Evolutionary conservation across 2,329 filamentous ascomycete genomes (phyloP), one percentile per base, ranked within the genome.

Genomic region (Penicillium nordicum): DNA sequence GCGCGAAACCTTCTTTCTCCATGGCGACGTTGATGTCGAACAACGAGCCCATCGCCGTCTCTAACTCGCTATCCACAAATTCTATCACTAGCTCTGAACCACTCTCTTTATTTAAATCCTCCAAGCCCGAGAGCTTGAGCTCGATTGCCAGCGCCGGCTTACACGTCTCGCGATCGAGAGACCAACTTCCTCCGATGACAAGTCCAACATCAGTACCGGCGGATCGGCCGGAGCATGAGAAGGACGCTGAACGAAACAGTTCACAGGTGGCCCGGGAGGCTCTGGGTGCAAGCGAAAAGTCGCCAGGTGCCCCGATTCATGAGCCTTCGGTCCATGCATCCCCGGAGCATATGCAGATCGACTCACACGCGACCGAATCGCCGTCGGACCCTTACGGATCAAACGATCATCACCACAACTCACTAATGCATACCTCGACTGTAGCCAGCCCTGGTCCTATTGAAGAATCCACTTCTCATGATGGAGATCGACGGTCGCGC

Each of bases 171-270:
- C 72, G 74, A 56, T 71, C 71, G 29, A 67, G 69, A 49, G 68
- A 70, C 34, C 67, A 71, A 14, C 63, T 74, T 41, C 64, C 72
- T 40, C 68, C 58, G 70, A 80, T 68, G 73, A 70, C 66, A 63
- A 75, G 66, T 73, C 79, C 68, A 82, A 88, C 73, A 81, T 84
- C 25, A 76, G 88, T 62, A 57, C 59, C 67, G 48, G 58, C 60
- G 51, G 71, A 72, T 59, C 67, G 68, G 50, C 65, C 64, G 51
- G 72, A 69, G 32, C 67, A 68, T 29, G 72, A 72, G 32, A 67
- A 68, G 52, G 69, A 72, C 32, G 49, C 63, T 10, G 63, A 72
- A 51, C 70, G 70, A 44, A 73, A 67, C 53, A 75, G 70, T 49
- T 72, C 72, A 6, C 75, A 76, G 49, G 74, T 77, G 34, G 70